Conservation (phyloP, 2,329 filamentous ascomycete species). For the Aspergillus neoniger region DNA sequence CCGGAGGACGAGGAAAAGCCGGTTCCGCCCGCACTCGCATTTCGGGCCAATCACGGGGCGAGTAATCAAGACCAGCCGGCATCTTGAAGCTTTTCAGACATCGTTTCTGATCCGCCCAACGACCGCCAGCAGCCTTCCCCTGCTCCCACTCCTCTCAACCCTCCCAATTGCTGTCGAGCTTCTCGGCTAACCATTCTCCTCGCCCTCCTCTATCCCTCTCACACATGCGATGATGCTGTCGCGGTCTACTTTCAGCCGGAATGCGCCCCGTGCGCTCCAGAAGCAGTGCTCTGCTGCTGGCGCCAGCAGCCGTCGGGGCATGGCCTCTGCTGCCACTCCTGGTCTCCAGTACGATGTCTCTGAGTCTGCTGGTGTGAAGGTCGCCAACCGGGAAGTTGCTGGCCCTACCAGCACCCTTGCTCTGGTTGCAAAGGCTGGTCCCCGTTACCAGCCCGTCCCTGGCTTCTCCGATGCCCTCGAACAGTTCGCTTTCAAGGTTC, state of each 20-base stretch:
- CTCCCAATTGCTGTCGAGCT: conserved; percentile 40
- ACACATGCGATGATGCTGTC: conserved; percentile 66
- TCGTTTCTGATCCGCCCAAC: conserved; percentile 31
- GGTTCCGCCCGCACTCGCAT: conserved; percentile 44
- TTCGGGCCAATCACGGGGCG: conserved; percentile 40
- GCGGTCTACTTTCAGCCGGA: conserved; percentile 65
- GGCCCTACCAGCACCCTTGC: conserved; percentile 89
- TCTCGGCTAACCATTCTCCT: conserved; percentile 38
- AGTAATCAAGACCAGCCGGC: conserved; percentile 41
- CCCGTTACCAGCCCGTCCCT: conserved; percentile 85
- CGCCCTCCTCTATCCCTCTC: conserved; percentile 53
- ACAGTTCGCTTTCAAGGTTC: conserved; percentile 96
- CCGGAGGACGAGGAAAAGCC: conserved; percentile 28
- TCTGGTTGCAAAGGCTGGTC: conserved; percentile 90
- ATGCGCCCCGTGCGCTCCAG: conserved; percentile 64
- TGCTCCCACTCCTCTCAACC: conserved; percentile 30
- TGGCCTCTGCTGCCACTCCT: conserved; percentile 67
- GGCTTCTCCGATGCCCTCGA: conserved; percentile 87
- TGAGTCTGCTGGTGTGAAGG: conserved; percentile 85
- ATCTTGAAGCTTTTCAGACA: conserved; percentile 48
- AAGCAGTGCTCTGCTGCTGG: conserved; percentile 59
- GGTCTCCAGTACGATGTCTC: conserved; percentile 85
- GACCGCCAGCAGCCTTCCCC: conserved; percentile 32
- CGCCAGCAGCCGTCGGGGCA: conserved; percentile 58
- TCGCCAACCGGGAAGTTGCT: conserved; percentile 84